Base-by-base conservation (phyloP, 345 rosid species). In the Eucalyptus tenuipes region DNA sequence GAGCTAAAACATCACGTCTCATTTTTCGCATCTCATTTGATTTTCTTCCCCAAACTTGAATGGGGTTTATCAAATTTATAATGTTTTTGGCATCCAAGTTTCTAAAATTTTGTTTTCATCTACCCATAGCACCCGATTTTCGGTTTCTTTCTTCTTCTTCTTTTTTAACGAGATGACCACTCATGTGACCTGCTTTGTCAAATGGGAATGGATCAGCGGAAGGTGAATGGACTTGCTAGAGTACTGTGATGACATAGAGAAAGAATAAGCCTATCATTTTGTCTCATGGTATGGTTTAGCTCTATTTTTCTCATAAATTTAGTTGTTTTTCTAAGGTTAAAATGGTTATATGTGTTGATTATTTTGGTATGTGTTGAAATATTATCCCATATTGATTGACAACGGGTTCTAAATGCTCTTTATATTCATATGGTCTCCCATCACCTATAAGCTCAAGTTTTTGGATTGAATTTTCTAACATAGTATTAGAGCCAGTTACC, bases 201-300 rank as follows among this genome's bases (percentile, higher is more conserved):
- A 90, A 89, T 97, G 92, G 99, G 99, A 89, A 94, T 95, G 99
- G 99, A 97, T 93, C 99, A 96, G 88, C 82, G 97, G 89, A 95
- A 96, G 92, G 99, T 96, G 61, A 96, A 97, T 87, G 92, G 95
- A 68, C 95, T 96, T 88, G 98, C 96, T 37, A 92, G 96, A 94
- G 90, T 96, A 97, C 89, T 96, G 99, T 91, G 99, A 95, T 92
- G 96, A 94, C 90, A 95, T 95, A 68, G 95, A 95, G 95, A 92
- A 95, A 93, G 92, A 94, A 95, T 92, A 96, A 96, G 92, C 98
- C 98, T 13, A 95, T 96, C 89, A 95, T 97, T 86, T 92, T 97
- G 91, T 96, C 99, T 29, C 98, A 96, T 90, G 94, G 97, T 97
- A 93, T 57, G 91, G 57, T 89, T 87, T 37, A 37, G 79, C 81